Percentiles rank a stretch among this genome's conserved stretches.
Evolutionary conservation across 169 alveolate species (phyloP).

Genomic region (Theileria parva): DNA sequence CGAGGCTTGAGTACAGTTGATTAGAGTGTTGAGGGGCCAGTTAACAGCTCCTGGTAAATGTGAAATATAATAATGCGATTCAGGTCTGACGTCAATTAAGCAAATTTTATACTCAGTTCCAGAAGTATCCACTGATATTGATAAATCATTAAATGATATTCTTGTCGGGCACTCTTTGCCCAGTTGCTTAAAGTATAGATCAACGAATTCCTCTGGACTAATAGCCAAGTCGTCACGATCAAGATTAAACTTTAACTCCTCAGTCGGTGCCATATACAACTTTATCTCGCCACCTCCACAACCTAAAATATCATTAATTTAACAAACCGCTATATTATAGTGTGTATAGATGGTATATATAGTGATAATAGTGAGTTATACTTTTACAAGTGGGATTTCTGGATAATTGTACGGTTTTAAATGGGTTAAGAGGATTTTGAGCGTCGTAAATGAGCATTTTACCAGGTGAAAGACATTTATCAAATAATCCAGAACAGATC

Average conservation of each 20-base stretch:
- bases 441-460: slow-evolving; percentile 66
- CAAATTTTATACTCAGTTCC: slow-evolving; percentile 50
- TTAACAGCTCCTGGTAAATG: slow-evolving; percentile 40
- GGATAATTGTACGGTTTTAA: slow-evolving; percentile 61
- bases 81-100: slow-evolving; percentile 53
- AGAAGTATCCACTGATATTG: slow-evolving; percentile 1
- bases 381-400: slow-evolving; percentile 44
- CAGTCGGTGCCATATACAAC: slow-evolving; percentile 26
- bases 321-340: slow-evolving; percentile 25
- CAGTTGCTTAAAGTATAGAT: slow-evolving; percentile 31
- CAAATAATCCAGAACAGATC: slow-evolving; percentile 55
- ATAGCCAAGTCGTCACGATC: slow-evolving; percentile 43
- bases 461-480: slow-evolving; percentile 44
- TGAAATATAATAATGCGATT: slow-evolving; percentile 34
- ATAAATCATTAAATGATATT: neutral
- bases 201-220: slow-evolving; percentile 30
- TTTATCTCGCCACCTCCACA: slow-evolving; percentile 8
- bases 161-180: slow-evolving; percentile 22
- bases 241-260: slow-evolving; percentile 17
- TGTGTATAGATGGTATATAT: no score
- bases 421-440: slow-evolving; percentile 58
- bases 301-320: neutral
- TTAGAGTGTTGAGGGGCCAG: slow-evolving; percentile 39
- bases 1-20: slow-evolving; percentile 21
- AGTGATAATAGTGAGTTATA: neutral